These are phyloP conservation scores for Pseudogymnoascus sp. DNA, from an alignment of 2,329 filamentous ascomycete genomes.

Conservation along the genomic window DNA sequence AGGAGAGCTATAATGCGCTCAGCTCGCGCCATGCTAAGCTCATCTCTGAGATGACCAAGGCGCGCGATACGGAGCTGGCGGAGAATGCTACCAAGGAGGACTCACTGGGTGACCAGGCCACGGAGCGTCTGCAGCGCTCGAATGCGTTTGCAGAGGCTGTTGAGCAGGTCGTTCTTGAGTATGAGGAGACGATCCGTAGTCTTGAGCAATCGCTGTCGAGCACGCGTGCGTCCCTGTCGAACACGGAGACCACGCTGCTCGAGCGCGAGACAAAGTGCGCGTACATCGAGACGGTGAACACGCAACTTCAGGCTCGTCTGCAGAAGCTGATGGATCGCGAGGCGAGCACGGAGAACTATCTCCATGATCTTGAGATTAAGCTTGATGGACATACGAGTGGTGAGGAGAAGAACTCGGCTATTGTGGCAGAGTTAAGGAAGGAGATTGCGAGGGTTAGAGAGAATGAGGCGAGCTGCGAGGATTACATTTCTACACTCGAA, in stretches of 20 bases:
- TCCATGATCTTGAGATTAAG: slow-evolving; percentile 84
- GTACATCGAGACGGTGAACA: slow-evolving; percentile 85
- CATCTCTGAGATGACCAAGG: slow-evolving; percentile 86
- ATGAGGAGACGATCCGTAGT: slow-evolving; percentile 95
- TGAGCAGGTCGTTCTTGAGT: slow-evolving; percentile 91
- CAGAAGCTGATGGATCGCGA: slow-evolving; percentile 91
- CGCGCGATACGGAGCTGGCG: slow-evolving; percentile 59
- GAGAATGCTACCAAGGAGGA: slow-evolving; percentile 53
- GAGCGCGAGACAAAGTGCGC: slow-evolving; percentile 93
- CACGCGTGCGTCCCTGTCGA: slow-evolving; percentile 74
- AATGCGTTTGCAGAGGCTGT: slow-evolving; percentile 95
- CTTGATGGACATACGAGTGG: slow-evolving; percentile 84
- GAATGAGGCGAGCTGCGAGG: slow-evolving; percentile 82
- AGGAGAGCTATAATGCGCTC: slow-evolving; percentile 89
- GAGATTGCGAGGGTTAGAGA: slow-evolving; percentile 83
- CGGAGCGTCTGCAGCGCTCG: slow-evolving; percentile 84
- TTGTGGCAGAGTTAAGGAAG: slow-evolving; percentile 80
- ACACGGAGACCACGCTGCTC: slow-evolving; percentile 74
- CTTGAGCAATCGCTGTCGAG: slow-evolving; percentile 86
- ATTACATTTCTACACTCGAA: slow-evolving; percentile 95
- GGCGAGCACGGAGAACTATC: slow-evolving; percentile 81
- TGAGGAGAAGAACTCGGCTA: slow-evolving; percentile 83
- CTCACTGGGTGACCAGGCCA: slow-evolving; percentile 65
- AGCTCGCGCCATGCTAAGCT: slow-evolving; percentile 92
- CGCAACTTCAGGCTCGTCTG: slow-evolving; percentile 80